Base-by-base conservation (phyloP, 495 filamentous ascomycete species). In the Penicillium antarcticum region DNA sequence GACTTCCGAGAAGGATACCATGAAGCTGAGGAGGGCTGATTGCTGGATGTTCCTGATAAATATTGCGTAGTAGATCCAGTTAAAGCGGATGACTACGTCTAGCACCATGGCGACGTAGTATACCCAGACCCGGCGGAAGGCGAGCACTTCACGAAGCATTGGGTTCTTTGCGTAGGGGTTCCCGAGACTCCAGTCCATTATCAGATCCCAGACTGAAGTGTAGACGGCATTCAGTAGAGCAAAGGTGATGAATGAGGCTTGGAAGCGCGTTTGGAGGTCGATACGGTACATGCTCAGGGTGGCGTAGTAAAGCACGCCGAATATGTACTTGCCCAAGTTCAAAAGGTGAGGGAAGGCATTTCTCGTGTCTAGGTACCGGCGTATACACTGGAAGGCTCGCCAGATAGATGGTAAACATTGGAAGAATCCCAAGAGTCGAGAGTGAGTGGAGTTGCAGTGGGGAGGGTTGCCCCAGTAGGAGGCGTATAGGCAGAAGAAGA, bases 401-500 rank as follows among this genome's bases (percentile, higher is more conserved):
- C 87, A 92, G 23, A 96, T 82, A 5, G 85, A 87, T 1, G 94
- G 94, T 0, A 97, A 65, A 5, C 86, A 77, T n/a, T 80, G 79
- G 61, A 97, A 87, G 65, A 98, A 94, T 2, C 94, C 94, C 33
- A 97, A 70, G 0, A 94, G 74, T 18, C 88, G 79, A 1, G 90
- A 96, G 62, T 95, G 83, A 18, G 77, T 84, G 0, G 91, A 96
- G 62, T 94, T 97, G 69, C 94, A 98, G 55, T 82, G 76, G 1
- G 66, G 52, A 1, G 89, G 88, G 42, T 88, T 69, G 19, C 73
- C 57, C 90, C 91, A 98, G 31, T 79, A 60, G 29, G 81, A 69
- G 4, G 87, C 83, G 61, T 97, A 97, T 9, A 98, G 81, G 64
- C 94, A 98, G 62, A 96, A 96, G 68, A 97, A 97, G 3, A 97